A percentile compares a stretch with the other conserved stretches of the same genome.
These are phyloP conservation scores for Coemansia sp. DNA, from an alignment of 371 early-diverging fungal genomes.

Conservation along the genomic window DNA sequence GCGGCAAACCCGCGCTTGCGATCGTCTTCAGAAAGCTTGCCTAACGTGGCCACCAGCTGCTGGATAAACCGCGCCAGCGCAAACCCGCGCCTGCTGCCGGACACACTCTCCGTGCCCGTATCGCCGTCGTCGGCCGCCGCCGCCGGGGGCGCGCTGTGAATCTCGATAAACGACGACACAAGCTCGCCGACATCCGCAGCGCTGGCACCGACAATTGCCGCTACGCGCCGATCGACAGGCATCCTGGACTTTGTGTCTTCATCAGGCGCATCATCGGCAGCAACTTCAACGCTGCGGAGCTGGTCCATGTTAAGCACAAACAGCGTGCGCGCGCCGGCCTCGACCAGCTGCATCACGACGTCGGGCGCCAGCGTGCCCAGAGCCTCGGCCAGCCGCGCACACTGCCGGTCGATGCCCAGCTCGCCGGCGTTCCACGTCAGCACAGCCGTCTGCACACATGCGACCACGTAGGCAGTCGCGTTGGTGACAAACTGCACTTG, in stretches of 20 bases:
- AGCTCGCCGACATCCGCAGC: neutral
- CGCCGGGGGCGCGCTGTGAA: neutral
- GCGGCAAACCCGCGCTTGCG: neutral
- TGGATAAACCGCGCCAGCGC: conserved; percentile 22
- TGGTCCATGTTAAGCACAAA: conserved; percentile 5
- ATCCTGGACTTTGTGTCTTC: neutral
- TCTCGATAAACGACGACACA: neutral
- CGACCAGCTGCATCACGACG: conserved; percentile 17
- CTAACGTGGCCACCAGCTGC: conserved; percentile 17
- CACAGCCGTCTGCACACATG: conserved; percentile 24
- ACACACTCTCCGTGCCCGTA: neutral
- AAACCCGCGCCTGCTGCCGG: conserved; percentile 3
- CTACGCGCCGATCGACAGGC: conserved; percentile 3
- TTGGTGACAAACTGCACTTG: conserved; percentile 45
- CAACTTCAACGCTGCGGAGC: neutral
- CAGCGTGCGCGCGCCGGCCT: conserved; percentile 14
- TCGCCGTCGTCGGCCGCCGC: neutral
- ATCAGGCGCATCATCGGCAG: neutral
- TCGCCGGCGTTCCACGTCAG: conserved; percentile 9
- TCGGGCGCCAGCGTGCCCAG: conserved; percentile 21
- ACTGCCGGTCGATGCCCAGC: neutral
- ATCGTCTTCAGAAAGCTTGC: neutral
- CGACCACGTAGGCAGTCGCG: conserved; percentile 27
- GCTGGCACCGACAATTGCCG: conserved; percentile 2
- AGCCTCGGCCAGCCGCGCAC: conserved; percentile 22